Conservation (phyloP, 371 early-diverging fungal genomes). For the Mucor indicus region DNA sequence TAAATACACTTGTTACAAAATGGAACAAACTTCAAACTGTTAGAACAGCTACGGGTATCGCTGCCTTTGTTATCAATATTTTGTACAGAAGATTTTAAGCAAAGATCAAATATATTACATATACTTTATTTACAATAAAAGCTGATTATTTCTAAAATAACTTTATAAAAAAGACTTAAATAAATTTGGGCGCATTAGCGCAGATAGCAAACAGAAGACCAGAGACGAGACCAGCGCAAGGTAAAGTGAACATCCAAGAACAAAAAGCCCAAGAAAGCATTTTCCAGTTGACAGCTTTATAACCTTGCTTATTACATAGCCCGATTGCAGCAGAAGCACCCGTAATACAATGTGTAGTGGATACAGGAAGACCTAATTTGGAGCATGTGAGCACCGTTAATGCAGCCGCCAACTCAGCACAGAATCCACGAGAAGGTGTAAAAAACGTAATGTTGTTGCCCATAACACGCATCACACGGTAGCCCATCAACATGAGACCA, state of each 20-base stretch:
- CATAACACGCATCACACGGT: conserved; percentile 70
- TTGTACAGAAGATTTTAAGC: too few relatives aligned
- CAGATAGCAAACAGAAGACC: conserved; percentile 69
- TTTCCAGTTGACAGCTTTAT: conserved; percentile 79
- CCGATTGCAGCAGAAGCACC: conserved; percentile 86
- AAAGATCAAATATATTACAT: too few relatives aligned
- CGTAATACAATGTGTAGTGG: conserved; percentile 87
- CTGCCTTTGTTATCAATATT: conserved; percentile 15
- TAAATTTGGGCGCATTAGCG: conserved; percentile 49
- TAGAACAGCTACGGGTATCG: conserved; percentile 12
- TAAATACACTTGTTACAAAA: conserved; percentile 1
- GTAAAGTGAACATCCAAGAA: conserved; percentile 82
- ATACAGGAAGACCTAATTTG: conserved; percentile 78
- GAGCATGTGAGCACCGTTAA: conserved; percentile 84
- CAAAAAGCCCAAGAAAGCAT: conserved; percentile 66
- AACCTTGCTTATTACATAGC: conserved; percentile 67
- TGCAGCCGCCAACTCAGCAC: conserved; percentile 80
- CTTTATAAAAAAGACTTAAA: not conserved
- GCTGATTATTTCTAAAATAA: too few relatives aligned
- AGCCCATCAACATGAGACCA: conserved; percentile 72
- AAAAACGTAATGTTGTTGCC: conserved; percentile 86
- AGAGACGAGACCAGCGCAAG: conserved; percentile 67
- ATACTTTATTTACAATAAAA: too few relatives aligned
- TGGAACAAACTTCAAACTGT: conserved; percentile 12
- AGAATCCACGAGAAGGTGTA: conserved; percentile 85